Conservation (phyloP, 1,139 yeast species). For the Candida pseudocylindracea region DNA sequence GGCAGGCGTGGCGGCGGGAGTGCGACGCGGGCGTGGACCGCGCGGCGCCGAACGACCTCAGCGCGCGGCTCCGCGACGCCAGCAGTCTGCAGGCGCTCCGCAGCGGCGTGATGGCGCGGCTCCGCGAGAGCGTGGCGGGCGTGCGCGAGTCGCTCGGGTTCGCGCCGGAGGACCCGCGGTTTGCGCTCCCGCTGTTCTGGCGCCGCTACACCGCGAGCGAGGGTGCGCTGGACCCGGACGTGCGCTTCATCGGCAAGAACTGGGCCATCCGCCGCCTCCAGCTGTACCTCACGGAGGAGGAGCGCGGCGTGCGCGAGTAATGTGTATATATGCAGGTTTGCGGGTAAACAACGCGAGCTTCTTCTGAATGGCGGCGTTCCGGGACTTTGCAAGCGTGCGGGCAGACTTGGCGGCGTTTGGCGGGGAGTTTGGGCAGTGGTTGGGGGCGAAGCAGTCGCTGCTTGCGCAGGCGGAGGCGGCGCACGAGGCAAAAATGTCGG, state of each 20-base stretch:
- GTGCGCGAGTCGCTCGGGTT: conserved; percentile 30
- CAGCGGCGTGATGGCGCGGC: conserved; percentile 42
- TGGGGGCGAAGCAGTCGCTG: too few species aligned
- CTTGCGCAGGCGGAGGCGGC: too few species aligned
- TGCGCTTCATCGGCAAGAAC: conserved; percentile 48
- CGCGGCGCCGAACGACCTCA: conserved; percentile 30
- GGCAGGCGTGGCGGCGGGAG: conserved; percentile 46
- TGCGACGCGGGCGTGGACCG: conserved; percentile 30
- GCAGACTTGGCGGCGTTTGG: too few species aligned
- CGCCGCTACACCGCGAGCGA: conserved; percentile 33
- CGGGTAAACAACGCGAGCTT: too few species aligned
- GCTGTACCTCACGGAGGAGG: conserved; percentile 22
- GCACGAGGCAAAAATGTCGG: too few species aligned
- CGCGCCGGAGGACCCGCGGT: conserved; percentile 25
- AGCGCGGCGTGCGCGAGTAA: conserved; percentile 1
- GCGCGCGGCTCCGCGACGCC: conserved; percentile 40
- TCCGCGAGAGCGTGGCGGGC: conserved; percentile 39
- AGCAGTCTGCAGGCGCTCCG: conserved; percentile 39
- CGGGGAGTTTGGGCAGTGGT: too few species aligned
- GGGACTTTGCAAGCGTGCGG: too few species aligned
- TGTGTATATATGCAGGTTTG: too few species aligned
- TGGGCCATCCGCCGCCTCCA: conserved; percentile 65
- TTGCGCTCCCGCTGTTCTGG: conserved; percentile 57
- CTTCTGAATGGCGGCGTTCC: too few species aligned
- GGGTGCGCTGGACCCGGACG: conserved; percentile 45